phyloP scores from a whole-genome alignment of 2,329 filamentous ascomycete species.

The Gnomoniopsis sp. region DNA sequence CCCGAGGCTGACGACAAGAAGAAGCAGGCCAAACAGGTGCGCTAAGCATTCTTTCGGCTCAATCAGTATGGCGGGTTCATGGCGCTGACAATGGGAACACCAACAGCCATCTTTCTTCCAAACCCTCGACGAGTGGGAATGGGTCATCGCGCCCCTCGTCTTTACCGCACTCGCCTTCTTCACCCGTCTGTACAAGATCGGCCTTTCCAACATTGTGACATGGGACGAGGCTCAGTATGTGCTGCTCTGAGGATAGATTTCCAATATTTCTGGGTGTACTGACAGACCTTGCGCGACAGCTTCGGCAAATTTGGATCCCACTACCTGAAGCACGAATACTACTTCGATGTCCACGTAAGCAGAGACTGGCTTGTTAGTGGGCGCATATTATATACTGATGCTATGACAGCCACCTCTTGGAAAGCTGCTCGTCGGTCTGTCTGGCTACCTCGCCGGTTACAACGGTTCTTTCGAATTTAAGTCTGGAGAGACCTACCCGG shows the following conservation, averaged over 20 bases:
- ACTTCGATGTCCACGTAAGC: constrained; percentile 69
- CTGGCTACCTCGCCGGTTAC: constrained; percentile 93
- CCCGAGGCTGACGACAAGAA: constrained; percentile 57
- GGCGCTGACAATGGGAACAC: constrained; percentile 20
- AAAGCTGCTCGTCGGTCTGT: constrained; percentile 97
- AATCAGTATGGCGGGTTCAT: not conserved
- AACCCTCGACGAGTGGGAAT: constrained; percentile 62
- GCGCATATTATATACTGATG: constrained; percentile 17
- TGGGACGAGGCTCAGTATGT: constrained; percentile 66
- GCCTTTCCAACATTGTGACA: constrained; percentile 62
- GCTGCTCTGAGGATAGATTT: constrained; percentile 7
- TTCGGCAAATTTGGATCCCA: constrained; percentile 98
- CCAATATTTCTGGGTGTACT: constrained; percentile 16
- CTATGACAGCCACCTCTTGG: constrained; percentile 74
- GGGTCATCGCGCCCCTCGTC: constrained; percentile 57
- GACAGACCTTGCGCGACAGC: constrained; percentile 39
- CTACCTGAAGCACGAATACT: constrained; percentile 98
- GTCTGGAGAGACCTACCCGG: constrained; percentile 91
- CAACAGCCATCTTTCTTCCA: constrained; percentile 57
- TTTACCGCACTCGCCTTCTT: constrained; percentile 62
- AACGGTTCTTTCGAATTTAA: constrained; percentile 99
- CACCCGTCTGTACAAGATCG: constrained; percentile 68
- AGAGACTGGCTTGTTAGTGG: not conserved
- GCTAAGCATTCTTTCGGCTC: not conserved
- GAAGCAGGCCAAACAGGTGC: constrained; percentile 55